phyloP scores from a whole-genome alignment of 2,329 filamentous ascomycete genomes.

The Colletotrichum endophyticum region DNA sequence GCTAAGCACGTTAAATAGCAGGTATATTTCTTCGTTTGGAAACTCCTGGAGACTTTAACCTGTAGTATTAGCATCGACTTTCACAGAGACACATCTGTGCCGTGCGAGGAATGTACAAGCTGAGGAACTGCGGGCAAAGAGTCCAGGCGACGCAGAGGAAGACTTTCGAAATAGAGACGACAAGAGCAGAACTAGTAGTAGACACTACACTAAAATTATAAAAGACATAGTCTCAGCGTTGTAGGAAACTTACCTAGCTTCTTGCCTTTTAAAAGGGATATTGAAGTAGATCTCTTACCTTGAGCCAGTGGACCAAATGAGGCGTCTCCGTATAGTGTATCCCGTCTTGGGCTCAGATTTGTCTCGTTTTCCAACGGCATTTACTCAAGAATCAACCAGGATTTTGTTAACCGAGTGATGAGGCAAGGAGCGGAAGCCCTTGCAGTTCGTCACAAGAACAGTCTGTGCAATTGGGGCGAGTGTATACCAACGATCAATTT shows the following conservation, averaged over 20 bases:
- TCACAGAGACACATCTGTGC: not conserved
- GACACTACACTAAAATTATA: not conserved
- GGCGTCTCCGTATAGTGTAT: not conserved
- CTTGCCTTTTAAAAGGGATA: not conserved
- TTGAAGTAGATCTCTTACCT: not conserved
- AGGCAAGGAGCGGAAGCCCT: not conserved
- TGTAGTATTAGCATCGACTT: fast-evolving
- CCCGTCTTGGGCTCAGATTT: not conserved
- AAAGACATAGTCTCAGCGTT: not conserved
- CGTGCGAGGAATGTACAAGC: not conserved
- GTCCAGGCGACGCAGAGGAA: not conserved
- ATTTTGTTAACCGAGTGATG: not conserved
- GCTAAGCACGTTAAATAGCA: not conserved
- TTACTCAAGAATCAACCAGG: not conserved
- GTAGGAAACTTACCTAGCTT: not conserved
- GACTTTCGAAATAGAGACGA: not conserved
- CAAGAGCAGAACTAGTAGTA: not conserved
- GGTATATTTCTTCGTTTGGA: fast-evolving
- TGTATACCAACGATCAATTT: not conserved
- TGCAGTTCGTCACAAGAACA: not conserved
- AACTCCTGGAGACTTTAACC: fast-evolving
- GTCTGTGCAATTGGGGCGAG: not conserved
- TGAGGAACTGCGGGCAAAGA: no score
- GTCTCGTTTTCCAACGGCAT: not conserved
- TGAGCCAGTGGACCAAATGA: no score